Conservation (phyloP, 2,329 filamentous ascomycete species). For the Stagonosporopsis tanaceti region DNA sequence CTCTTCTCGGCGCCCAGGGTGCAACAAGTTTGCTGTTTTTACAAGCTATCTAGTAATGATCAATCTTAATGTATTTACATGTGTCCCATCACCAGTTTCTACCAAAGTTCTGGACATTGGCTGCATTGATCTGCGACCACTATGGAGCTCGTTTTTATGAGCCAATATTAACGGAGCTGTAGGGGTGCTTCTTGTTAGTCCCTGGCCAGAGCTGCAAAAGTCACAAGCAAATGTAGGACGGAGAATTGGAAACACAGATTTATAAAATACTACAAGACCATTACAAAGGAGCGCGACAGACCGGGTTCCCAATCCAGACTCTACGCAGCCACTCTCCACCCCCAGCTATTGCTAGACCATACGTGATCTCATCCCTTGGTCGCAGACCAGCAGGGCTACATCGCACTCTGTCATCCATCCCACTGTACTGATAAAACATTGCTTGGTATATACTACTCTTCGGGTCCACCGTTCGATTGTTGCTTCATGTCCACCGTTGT, state of each 20-base stretch:
- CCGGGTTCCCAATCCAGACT: conserved; percentile 33
- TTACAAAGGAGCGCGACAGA: conserved; percentile 28
- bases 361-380: conserved; percentile 10
- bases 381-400: conserved; percentile 15
- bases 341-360: conserved; percentile 4
- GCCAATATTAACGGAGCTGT: not conserved
- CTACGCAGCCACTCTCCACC: conserved; percentile 20
- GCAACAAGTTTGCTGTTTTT: not conserved
- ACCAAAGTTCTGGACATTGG: not conserved
- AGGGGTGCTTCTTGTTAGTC: not conserved
- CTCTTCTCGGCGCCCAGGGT: not conserved
- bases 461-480: conserved; percentile 2
- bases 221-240: too few species aligned
- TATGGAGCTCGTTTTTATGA: too few species aligned
- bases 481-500: not conserved
- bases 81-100: not conserved
- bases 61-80: not conserved
- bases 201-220: not conserved
- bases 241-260: conserved; percentile 1
- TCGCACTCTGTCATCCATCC: conserved; percentile 5
- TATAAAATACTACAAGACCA: conserved; percentile 12
- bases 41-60: not conserved
- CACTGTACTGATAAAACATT: conserved; percentile 2
- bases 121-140: not conserved
- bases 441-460: conserved; percentile 7